Percentiles rank a stretch among this genome's conserved stretches.
Conservation (phyloP, 1,139 yeast species). For the Nakaseomyces glabratus region DNA sequence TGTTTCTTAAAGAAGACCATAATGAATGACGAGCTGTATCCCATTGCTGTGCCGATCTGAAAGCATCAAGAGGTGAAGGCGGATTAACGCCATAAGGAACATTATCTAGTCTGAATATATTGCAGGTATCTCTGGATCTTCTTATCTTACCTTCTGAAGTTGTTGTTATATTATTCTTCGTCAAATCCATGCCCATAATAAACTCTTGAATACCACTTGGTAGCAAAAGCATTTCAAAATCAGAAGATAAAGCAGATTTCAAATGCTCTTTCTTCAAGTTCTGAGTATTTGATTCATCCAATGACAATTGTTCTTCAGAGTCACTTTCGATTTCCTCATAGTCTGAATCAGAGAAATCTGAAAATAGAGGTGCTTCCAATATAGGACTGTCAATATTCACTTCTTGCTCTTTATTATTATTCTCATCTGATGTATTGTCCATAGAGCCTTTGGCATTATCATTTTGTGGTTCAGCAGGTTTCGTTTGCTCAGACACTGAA, state of each 20-base stretch:
- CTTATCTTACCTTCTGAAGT: conserved; percentile 26
- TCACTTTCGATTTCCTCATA: conserved; percentile 4
- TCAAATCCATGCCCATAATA: conserved; percentile 25
- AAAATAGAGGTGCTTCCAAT: conserved; percentile 8
- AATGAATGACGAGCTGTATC: conserved; percentile 24
- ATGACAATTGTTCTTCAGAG: conserved; percentile 9
- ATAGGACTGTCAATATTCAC: conserved; percentile 26
- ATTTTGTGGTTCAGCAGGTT: not conserved
- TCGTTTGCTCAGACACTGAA: not conserved
- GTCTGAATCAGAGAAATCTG: conserved; percentile 1
- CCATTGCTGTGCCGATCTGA: conserved; percentile 32
- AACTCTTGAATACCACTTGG: conserved; percentile 70
- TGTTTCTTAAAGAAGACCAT: conserved; percentile 11
- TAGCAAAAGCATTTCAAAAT: conserved; percentile 38
- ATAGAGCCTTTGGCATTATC: not conserved
- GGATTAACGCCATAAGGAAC: conserved; percentile 30
- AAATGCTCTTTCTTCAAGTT: conserved; percentile 13
- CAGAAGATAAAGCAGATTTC: conserved; percentile 10
- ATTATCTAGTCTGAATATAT: conserved; percentile 20
- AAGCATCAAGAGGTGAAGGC: conserved; percentile 31
- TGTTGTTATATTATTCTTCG: conserved; percentile 17
- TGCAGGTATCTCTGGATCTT: conserved; percentile 25
- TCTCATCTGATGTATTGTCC: not conserved
- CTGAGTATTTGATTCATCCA: conserved; percentile 11
- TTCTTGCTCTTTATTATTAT: conserved; percentile 16